Conservation (phyloP, 2,329 filamentous ascomycete species). For the Xylariaceae sp. region DNA sequence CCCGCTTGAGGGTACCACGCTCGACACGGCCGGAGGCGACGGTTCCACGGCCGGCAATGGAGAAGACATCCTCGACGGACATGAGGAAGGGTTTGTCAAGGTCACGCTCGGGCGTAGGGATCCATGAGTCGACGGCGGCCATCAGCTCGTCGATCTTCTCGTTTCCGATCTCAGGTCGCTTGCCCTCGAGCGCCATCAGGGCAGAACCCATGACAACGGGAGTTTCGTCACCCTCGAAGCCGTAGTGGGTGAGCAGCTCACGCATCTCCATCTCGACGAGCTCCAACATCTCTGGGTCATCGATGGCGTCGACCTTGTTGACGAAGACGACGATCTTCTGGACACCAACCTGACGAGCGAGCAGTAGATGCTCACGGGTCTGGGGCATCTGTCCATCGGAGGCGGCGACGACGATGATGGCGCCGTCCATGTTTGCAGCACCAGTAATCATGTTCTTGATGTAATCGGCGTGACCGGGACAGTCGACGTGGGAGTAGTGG, state of each 20-base stretch:
- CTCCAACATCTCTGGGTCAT: conserved; percentile 99
- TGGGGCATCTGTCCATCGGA: conserved; percentile 99
- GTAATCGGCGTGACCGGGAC: conserved; percentile 99
- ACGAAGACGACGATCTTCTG: conserved; percentile 98
- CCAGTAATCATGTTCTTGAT: conserved; percentile 99
- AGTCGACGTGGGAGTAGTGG: conserved; percentile 99
- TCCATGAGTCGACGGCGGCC: conserved; percentile 88
- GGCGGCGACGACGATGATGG: conserved; percentile 97
- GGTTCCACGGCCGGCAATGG: conserved; percentile 89
- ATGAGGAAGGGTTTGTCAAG: conserved; percentile 99
- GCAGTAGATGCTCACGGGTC: conserved; percentile 95
- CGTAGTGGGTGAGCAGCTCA: conserved; percentile 87
- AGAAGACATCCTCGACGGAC: conserved; percentile 93
- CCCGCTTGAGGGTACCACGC: conserved; percentile 90
- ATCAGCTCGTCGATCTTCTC: conserved; percentile 90
- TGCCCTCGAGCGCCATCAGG: conserved; percentile 86
- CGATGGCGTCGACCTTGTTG: conserved; percentile 98
- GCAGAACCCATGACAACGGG: conserved; percentile 97
- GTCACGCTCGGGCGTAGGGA: conserved; percentile 90
- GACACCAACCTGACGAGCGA: conserved; percentile 96
- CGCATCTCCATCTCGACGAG: conserved; percentile 99
- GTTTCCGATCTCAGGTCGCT: conserved; percentile 81
- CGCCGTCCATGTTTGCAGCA: conserved; percentile 98
- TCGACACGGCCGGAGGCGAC: conserved; percentile 96
- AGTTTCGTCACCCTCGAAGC: conserved; percentile 97